Conservation (phyloP, 306 rosid species). For the Cicer bijugum region DNA sequence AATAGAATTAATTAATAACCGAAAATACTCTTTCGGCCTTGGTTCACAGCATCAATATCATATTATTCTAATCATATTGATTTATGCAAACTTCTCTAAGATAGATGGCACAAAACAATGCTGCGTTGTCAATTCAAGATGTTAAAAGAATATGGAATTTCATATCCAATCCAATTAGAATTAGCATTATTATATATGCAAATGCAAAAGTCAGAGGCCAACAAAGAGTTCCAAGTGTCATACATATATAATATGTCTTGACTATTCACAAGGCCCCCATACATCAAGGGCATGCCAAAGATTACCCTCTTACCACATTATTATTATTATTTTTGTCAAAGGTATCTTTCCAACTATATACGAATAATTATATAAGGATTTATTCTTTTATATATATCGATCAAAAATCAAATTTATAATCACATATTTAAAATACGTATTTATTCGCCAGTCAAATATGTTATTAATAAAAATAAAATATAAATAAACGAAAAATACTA, state of each 20-base stretch:
- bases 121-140: conserved; percentile 50
- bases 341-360: too few relatives aligned
- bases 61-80: conserved; percentile 44
- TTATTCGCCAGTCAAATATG: neutral
- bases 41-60: conserved; percentile 53
- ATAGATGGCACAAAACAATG: conserved; percentile 47
- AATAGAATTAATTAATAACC: conserved; percentile 18
- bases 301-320: neutral
- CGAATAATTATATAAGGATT: too few relatives aligned
- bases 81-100: conserved; percentile 44
- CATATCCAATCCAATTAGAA: conserved; percentile 47
- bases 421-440: neutral
- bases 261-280: conserved; percentile 8
- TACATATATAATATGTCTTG: neutral
- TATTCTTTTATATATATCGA: too few relatives aligned
- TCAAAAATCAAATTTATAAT: too few relatives aligned
- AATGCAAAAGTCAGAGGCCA: conserved; percentile 49
- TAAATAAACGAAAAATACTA: neutral
- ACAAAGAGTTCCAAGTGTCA: conserved; percentile 43
- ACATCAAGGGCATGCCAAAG: neutral
- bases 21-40: conserved; percentile 58
- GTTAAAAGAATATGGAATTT: conserved; percentile 43
- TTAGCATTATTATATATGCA: neutral
- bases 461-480: neutral
- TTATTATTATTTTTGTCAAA: too few relatives aligned